These are phyloP conservation scores for Bruguiera hainesii DNA, from an alignment of 441 rosid genomes.

Conservation along the genomic window DNA sequence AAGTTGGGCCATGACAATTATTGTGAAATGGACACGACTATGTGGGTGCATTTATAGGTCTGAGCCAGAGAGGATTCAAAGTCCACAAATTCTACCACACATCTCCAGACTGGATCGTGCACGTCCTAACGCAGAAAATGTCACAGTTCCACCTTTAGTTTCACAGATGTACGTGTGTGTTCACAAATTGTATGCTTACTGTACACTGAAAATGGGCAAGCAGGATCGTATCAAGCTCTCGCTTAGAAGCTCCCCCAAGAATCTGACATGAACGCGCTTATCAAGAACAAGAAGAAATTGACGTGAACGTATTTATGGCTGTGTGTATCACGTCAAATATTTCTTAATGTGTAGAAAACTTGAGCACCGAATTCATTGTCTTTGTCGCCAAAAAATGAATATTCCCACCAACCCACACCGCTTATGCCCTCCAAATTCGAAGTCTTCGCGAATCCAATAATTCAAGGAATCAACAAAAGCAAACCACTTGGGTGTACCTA, in stretches of 20 bases:
- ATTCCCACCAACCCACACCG: not conserved
- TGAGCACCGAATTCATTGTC: not conserved
- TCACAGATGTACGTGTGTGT: not conserved
- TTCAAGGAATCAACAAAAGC: not conserved
- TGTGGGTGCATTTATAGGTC: not conserved
- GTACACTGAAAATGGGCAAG: not conserved
- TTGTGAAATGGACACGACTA: slow-evolving; percentile 13
- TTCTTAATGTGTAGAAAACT: too few species aligned
- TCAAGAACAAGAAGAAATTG: too few species aligned
- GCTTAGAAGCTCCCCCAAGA: too few species aligned
- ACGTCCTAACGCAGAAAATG: not conserved
- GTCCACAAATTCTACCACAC: slow-evolving; percentile 17
- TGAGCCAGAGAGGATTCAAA: not conserved
- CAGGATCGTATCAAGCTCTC: too few species aligned
- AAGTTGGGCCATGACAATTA: slow-evolving; percentile 20
- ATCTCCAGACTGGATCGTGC: slow-evolving; percentile 11
- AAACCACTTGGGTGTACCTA: slow-evolving; percentile 14
- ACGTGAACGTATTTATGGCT: too few species aligned
- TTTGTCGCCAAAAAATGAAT: not conserved
- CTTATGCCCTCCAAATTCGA: not conserved
- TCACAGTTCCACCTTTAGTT: not conserved
- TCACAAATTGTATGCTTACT: not conserved
- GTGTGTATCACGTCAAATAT: too few species aligned
- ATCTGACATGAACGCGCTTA: too few species aligned
- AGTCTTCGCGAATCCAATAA: slow-evolving; percentile 11